Evolutionary conservation across 2,329 filamentous ascomycete genomes (phyloP), one percentile per base, ranked within the genome.

Genomic region (Nannizzia gypsea): DNA sequence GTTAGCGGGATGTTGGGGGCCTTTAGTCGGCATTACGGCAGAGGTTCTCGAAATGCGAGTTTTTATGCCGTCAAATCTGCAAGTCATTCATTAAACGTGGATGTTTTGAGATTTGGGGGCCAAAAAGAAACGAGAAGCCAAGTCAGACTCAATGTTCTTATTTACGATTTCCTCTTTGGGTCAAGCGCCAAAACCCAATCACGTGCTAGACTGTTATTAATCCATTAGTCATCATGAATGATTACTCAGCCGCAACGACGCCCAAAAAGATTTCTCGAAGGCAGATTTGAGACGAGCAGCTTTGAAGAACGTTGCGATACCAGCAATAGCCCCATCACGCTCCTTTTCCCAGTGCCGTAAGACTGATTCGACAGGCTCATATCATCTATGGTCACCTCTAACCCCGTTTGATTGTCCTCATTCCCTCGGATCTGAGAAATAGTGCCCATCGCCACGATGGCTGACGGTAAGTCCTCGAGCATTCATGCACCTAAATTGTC

Each of bases 381-480:
- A 24, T 24, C n/a, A 52, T 52, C 48, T 52, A 52, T 52, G 48
- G 48, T 52, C 22, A 46, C 48, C 48, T 28, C 5, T 31, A 52
- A 31, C 11, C 48, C 26, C 48, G 8, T 52, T 52, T 52, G n/a
- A 13, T 22, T 6, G n/a, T 13, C 28, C 28, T 56, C 28, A n/a
- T 38, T 20, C 20, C 50, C 20, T 38, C 11, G 54, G 17, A 56
- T 56, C 31, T 38, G 54, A 40, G 6, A 56, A 24, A 56, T 20
- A n/a, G 36, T 13, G 9, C 54, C 9, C 31, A 40, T 56, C 17
- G 54, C 54, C 64, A 31, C 69, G 65, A 77, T 77, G 74, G 76
- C 74, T 68, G 74, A 77, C 70, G 70, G 74, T 77, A 72, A 59
- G 60, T 40, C 44, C 56, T 61, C 57, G 63, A 44, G 26, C 13